Conservation (phyloP, 225 moss, liverwort and hornwort species). For the Pseudisothecium myosuroides region DNA sequence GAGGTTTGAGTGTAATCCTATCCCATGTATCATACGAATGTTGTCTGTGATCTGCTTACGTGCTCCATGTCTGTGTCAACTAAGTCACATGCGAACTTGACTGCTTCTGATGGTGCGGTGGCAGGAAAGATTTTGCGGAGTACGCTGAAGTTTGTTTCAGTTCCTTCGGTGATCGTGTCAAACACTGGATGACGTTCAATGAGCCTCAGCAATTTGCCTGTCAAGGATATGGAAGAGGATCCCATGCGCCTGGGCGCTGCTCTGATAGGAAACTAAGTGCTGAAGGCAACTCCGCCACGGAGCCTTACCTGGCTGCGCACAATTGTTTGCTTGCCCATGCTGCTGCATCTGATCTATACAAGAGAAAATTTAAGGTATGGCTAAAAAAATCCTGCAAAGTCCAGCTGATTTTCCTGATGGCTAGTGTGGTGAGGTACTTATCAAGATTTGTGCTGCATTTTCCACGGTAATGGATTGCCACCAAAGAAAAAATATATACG, state of each 20-base stretch:
- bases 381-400: background rate
- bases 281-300: conserved; percentile 53
- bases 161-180: conserved; percentile 75
- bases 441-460: background rate
- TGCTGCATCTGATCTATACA: conserved; percentile 49
- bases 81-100: background rate
- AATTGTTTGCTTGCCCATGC: conserved; percentile 69
- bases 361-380: conserved; percentile 53
- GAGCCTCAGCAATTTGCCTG: conserved; percentile 42
- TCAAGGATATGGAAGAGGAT: conserved; percentile 47
- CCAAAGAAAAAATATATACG: background rate
- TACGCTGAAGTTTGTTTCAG: conserved; percentile 70
- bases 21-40: background rate
- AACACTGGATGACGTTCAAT: conserved; percentile 85
- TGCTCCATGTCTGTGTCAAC: background rate
- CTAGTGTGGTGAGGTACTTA: background rate
- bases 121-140: conserved; percentile 43
- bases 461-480: background rate
- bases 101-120: background rate
- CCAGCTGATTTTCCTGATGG: background rate
- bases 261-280: conserved; percentile 40
- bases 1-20: background rate
- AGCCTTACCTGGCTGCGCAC: conserved; percentile 71
- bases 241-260: conserved; percentile 67
- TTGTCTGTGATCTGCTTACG: background rate